Evolutionary conservation across 1,284 basidiomycete species (phyloP), one percentile per base, ranked within the genome.

Genomic region (Sanguinoderma infundibulare): DNA sequence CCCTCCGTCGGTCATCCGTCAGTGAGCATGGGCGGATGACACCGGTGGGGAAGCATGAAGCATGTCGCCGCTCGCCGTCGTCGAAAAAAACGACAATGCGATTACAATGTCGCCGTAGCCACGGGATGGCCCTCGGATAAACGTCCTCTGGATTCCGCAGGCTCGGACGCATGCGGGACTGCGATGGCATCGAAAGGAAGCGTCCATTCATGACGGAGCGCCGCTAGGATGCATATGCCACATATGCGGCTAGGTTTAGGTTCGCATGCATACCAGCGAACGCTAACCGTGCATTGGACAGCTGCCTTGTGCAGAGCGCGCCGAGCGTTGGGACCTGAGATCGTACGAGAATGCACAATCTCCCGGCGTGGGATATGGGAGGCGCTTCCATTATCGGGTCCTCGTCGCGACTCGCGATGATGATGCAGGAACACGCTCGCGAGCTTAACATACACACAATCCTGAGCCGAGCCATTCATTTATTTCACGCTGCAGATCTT

Each of bases 71-170:
- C 28, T 49, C 28, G 32, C 46, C 15, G 12, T 26, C 30, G 30
- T 49, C 28, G 7, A 20, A n/a, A n/a, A n/a, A n/a, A n/a, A 28
- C 7, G 10, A 17, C 28, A 51, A 34, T 14, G n/a, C 7, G 34
- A 20, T 34, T 14, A 10, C 7, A 20, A 20, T 34, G 49, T 22
- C 20, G 8, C 34, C 49, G 20, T 28, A 30, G 51, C 20, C 57
- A 42, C 58, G 55, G 65, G 62, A 58, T 56, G 62, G 64, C 62
- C 10, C 46, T 66, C 62, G 65, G 65, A 62, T 32, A 66, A 66
- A 66, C 55, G 57, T 47, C 22, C 8, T 22, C 46, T 30, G 46
- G 46, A 47, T 47, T 24, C 46, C 46, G 28, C 42, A 28, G n/a
- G 15, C 28, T 10, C 49, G 22, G 32, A 17, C 17, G 26, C 46